These are phyloP conservation scores for Rutstroemia sp. DNA, from an alignment of 2,329 filamentous ascomycete species.

Conservation along the genomic window DNA sequence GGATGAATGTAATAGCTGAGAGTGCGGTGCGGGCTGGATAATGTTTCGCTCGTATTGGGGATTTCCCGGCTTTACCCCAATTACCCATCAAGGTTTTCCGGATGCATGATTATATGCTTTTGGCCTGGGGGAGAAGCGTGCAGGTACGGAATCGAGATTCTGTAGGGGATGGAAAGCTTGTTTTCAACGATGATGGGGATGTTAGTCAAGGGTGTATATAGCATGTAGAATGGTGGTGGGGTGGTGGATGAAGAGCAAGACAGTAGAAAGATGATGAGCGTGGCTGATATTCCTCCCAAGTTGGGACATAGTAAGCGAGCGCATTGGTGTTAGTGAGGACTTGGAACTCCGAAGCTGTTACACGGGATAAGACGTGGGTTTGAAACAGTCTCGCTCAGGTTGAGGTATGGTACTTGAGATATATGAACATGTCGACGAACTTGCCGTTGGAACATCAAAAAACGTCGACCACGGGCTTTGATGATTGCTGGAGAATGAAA, in stretches of 20 bases:
- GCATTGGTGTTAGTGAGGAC: no score
- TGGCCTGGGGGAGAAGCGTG: conserved; percentile 4
- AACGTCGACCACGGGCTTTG: neutral
- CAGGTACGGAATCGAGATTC: conserved; percentile 5
- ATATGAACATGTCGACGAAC: no score
- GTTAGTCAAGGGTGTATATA: neutral
- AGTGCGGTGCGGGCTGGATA: no score
- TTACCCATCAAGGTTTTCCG: neutral
- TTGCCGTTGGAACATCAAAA: no score
- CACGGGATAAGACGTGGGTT: neutral
- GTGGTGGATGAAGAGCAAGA: neutral
- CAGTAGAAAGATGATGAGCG: neutral
- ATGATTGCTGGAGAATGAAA: conserved; percentile 7
- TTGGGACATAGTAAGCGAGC: neutral
- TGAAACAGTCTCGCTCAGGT: neutral
- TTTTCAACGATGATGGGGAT: neutral
- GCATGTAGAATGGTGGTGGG: neutral
- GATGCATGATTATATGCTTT: conserved; percentile 7
- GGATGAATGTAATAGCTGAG: no score
- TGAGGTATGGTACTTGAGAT: no score
- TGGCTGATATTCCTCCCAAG: neutral
- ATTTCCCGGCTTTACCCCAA: neutral
- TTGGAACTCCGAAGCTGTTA: no score
- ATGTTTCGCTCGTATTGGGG: neutral
- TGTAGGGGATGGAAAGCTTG: neutral